A percentile compares a stretch with the other conserved stretches of the same genome.
Conservation (phyloP, 2,329 filamentous ascomycete genomes). For the Chrysoporthe puriensis region DNA sequence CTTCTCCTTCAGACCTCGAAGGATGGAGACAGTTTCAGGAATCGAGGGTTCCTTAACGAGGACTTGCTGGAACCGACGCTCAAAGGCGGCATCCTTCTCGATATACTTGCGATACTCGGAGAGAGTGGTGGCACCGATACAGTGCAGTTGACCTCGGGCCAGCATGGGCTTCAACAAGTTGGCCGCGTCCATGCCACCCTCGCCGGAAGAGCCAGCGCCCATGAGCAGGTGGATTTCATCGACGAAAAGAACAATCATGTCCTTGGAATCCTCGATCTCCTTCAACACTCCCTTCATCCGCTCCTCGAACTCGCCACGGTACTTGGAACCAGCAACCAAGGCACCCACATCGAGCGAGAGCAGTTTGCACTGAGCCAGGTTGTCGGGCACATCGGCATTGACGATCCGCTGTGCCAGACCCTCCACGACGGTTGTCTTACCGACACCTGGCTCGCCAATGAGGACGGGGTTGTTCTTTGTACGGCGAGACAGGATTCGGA, state of each 20-base stretch:
- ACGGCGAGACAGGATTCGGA: constrained; percentile 87
- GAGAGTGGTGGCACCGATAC: constrained; percentile 94
- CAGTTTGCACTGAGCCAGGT: constrained; percentile 89
- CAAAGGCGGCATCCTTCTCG: constrained; percentile 97
- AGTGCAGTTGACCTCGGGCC: constrained; percentile 93
- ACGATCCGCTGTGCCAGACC: constrained; percentile 94
- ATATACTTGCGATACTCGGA: constrained; percentile 98
- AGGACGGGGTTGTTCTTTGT: constrained; percentile 99
- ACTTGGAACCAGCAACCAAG: constrained; percentile 96
- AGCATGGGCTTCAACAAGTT: constrained; percentile 98
- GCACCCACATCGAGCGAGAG: constrained; percentile 95
- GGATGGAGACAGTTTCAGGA: constrained; percentile 90
- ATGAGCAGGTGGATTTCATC: constrained; percentile 99
- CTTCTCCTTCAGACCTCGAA: constrained; percentile 96
- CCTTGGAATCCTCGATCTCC: constrained; percentile 91
- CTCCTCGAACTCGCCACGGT: constrained; percentile 97
- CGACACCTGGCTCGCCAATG: constrained; percentile 96
- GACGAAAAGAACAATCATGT: constrained; percentile 97
- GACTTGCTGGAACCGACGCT: constrained; percentile 98
- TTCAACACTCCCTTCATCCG: constrained; percentile 99
- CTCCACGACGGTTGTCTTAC: constrained; percentile 97
- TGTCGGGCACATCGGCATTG: constrained; percentile 94
- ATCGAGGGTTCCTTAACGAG: constrained; percentile 93
- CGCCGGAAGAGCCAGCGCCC: constrained; percentile 92
- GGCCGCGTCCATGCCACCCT: constrained; percentile 98